Conservation (phyloP, 2,329 filamentous ascomycete genomes). For the Aspergillus phoenicis region DNA sequence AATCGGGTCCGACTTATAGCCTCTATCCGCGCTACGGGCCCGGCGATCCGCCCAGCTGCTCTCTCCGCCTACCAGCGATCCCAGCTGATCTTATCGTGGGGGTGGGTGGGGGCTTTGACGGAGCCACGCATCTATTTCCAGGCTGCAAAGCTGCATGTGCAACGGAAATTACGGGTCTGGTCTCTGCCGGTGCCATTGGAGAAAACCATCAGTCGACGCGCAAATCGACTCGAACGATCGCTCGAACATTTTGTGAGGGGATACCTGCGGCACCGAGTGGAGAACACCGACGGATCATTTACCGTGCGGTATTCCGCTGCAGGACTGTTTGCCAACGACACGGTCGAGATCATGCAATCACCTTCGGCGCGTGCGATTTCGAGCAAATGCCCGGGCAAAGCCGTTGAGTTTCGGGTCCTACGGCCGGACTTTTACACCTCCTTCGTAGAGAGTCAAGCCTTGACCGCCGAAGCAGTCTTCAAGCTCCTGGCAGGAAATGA, state of each 20-base stretch:
- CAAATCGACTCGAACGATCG: background rate
- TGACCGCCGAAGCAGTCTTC: background rate
- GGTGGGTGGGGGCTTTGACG: conserved; percentile 1
- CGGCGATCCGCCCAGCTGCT: background rate
- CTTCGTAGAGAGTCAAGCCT: background rate
- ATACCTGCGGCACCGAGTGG: background rate
- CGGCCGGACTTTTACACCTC: conserved; percentile 5
- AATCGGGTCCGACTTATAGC: background rate
- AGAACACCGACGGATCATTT: background rate
- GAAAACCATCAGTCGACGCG: background rate
- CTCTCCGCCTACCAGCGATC: background rate
- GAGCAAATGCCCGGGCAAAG: background rate
- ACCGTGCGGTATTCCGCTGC: conserved; percentile 3
- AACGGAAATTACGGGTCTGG: background rate
- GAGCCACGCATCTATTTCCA: conserved; percentile 3
- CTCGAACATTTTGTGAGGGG: background rate
- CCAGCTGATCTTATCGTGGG: conserved; percentile 1
- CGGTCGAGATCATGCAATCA: conserved; percentile 1
- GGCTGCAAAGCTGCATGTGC: background rate
- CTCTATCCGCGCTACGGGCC: background rate
- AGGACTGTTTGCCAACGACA: background rate
- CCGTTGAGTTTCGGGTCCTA: background rate
- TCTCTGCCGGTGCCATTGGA: background rate
- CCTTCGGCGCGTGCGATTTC: background rate
- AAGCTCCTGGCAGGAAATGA: background rate